Conservation (phyloP, 345 rosid species). For the Clarkia xantiana region DNA sequence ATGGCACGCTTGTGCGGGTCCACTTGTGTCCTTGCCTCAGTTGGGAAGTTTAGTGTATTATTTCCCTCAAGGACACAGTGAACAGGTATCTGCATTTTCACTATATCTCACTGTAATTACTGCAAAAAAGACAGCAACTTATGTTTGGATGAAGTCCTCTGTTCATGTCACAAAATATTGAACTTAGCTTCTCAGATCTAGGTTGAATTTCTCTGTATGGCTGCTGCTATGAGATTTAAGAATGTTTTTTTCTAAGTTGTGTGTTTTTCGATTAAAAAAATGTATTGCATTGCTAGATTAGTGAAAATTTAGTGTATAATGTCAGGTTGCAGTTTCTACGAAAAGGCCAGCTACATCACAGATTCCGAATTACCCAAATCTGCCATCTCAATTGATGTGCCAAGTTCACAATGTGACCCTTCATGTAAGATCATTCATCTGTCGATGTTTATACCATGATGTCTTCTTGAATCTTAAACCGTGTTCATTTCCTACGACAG, state of each 20-base stretch:
- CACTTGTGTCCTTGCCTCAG: constrained; percentile 86
- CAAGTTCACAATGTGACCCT: constrained; percentile 89
- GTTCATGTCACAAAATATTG: too few species aligned
- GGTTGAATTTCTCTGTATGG: too few species aligned
- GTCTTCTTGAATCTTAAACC: not conserved
- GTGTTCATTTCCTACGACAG: constrained; percentile 20
- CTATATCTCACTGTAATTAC: not conserved
- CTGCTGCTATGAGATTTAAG: too few species aligned
- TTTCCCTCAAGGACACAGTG: constrained; percentile 98
- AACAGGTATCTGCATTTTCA: constrained; percentile 56
- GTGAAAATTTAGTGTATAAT: not conserved
- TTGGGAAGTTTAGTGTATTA: constrained; percentile 87
- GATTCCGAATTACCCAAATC: constrained; percentile 92
- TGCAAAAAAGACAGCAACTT: too few species aligned
- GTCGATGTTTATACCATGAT: not conserved
- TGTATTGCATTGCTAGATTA: not conserved
- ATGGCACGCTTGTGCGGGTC: constrained; percentile 99
- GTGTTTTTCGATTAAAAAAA: not conserved
- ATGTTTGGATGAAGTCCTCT: too few species aligned
- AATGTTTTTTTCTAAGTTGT: not conserved
- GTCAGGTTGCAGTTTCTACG: constrained; percentile 84
- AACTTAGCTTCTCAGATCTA: too few species aligned
- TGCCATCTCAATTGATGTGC: constrained; percentile 86
- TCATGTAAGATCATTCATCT: constrained; percentile 39
- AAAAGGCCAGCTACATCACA: constrained; percentile 77